Percentiles rank a stretch among this genome's conserved stretches.
Conservation (phyloP, 805 yeast species). For the Wickerhamiella qilinensis region DNA sequence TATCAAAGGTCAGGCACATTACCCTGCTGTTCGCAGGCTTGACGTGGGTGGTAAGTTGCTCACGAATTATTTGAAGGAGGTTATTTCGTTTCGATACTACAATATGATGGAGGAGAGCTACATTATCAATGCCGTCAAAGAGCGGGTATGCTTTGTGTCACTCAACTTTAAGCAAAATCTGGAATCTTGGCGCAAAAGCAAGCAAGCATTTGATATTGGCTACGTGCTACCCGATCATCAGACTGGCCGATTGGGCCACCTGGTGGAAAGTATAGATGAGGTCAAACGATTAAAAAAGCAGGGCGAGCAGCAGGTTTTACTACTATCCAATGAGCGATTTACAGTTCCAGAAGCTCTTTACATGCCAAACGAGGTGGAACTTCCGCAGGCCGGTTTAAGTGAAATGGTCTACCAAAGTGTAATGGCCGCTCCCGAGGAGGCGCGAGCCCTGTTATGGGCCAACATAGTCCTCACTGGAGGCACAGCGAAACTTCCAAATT, state of each 20-base stretch:
- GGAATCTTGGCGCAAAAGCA: conserved; percentile 21
- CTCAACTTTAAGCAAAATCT: conserved; percentile 36
- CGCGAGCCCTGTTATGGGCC: conserved; percentile 54
- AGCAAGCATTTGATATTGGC: conserved; percentile 31
- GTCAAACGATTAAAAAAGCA: conserved; percentile 9
- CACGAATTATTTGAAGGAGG: conserved; percentile 69
- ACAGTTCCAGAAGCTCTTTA: conserved; percentile 74
- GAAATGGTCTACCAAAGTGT: conserved; percentile 56
- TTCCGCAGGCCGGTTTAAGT: conserved; percentile 65
- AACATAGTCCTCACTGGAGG: conserved; percentile 81
- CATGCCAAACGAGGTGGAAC: conserved; percentile 67
- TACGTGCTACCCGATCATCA: conserved; percentile 82
- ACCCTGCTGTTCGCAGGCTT: conserved; percentile 60
- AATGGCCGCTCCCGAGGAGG: conserved; percentile 51
- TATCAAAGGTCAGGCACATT: conserved; percentile 56
- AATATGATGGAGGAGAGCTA: conserved; percentile 85
- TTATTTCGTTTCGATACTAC: conserved; percentile 79
- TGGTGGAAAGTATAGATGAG: conserved; percentile 22
- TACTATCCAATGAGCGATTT: conserved; percentile 71
- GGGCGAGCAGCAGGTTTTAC: conserved; percentile 44
- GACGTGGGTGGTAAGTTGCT: conserved; percentile 79
- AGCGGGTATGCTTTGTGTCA: conserved; percentile 56
- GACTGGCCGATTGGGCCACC: conserved; percentile 56
- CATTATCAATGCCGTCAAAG: conserved; percentile 73
- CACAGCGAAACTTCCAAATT: conserved; percentile 52